These are phyloP conservation scores for Silene latifolia DNA, from an alignment of 148 eudicot species.

Conservation along the genomic window DNA sequence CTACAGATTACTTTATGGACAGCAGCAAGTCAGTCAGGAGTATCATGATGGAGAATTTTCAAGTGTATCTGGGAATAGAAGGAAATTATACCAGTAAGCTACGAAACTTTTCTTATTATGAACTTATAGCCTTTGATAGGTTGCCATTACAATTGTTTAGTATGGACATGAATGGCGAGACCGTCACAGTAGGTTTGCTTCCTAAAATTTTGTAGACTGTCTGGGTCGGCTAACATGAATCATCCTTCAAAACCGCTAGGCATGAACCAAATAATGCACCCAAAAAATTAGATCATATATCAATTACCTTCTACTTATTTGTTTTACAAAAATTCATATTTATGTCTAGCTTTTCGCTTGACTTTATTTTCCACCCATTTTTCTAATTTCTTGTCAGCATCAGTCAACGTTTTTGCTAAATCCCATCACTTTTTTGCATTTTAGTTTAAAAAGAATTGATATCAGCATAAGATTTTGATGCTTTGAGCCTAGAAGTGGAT, in stretches of 20 bases:
- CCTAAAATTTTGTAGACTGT: background rate
- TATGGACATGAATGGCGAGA: background rate
- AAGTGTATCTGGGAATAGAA: background rate
- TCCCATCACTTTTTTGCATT: background rate
- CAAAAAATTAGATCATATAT: background rate
- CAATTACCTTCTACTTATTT: background rate
- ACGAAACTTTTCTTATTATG: background rate
- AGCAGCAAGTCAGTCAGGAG: background rate
- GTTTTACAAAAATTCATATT: background rate
- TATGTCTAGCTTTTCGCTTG: background rate
- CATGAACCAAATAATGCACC: too few relatives aligned
- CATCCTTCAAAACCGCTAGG: too few relatives aligned
- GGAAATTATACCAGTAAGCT: constrained; percentile 5
- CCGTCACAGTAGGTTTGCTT: background rate
- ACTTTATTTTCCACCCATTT: background rate
- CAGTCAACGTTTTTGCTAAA: background rate
- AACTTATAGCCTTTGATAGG: background rate
- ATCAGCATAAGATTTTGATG: background rate
- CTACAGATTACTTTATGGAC: background rate
- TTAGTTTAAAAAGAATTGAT: background rate
- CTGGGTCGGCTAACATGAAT: background rate
- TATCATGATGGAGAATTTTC: background rate
- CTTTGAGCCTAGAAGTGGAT: background rate
- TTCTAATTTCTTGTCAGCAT: background rate
- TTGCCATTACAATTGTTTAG: too few relatives aligned